Evolutionary conservation across 208 protist genomes (phyloP).

Genomic region (Leishmania aethiopica): DNA sequence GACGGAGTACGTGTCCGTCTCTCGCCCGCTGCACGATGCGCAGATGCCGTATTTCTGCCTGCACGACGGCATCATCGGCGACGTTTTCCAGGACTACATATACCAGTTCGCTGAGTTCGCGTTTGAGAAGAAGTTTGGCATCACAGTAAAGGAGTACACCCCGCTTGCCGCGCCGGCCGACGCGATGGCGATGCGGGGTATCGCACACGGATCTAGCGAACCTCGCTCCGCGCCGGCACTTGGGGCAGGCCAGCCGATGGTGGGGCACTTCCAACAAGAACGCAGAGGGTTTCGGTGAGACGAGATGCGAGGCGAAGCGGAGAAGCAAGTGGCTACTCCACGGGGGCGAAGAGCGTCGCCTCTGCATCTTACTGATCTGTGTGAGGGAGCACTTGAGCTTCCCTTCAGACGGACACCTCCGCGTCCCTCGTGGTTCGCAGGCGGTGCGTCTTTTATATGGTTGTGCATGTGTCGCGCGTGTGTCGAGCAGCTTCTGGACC

Average conservation of each 20-base stretch:
- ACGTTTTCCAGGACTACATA: conserved; percentile 85
- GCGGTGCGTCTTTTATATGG: background rate
- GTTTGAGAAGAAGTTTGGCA: conserved; percentile 81
- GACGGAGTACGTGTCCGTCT: conserved; percentile 79
- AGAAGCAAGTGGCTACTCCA: background rate
- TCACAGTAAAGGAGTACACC: conserved; percentile 80
- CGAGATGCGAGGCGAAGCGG: background rate
- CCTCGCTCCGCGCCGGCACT: conserved; percentile 16
- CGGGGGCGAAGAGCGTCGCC: background rate
- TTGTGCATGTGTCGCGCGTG: background rate
- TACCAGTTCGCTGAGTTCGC: conserved; percentile 92
- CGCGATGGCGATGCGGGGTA: conserved; percentile 61
- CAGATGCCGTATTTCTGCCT: conserved; percentile 91
- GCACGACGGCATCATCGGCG: conserved; percentile 81
- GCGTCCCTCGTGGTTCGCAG: background rate
- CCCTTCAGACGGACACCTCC: background rate
- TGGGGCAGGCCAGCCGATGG: conserved; percentile 63
- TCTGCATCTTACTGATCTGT: background rate
- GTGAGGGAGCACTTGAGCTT: background rate
- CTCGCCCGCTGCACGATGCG: conserved; percentile 82
- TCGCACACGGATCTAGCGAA: conserved; percentile 37
- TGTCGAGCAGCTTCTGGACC: background rate
- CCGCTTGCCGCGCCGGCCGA: conserved; percentile 64
- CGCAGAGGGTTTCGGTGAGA: conserved; percentile 62
- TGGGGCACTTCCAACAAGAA: conserved; percentile 82